These are phyloP conservation scores for Priceomyces haplophilus DNA, from an alignment of 805 yeast genomes.

Conservation along the genomic window DNA sequence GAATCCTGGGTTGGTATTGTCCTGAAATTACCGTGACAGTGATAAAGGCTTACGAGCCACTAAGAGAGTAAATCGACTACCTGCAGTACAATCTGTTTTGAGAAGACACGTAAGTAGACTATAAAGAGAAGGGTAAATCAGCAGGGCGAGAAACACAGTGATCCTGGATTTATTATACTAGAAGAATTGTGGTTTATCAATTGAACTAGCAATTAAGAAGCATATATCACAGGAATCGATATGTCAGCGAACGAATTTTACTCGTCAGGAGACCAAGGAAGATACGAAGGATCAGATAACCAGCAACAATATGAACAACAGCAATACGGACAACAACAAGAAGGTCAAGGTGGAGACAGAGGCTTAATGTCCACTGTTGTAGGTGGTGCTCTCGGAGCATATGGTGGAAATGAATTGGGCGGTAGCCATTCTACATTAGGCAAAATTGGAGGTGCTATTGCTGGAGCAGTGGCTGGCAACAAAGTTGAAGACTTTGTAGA, in stretches of 20 bases:
- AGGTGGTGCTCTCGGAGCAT: constrained; percentile 56
- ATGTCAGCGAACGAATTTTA: constrained; percentile 62
- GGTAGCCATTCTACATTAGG: constrained; percentile 43
- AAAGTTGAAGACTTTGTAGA: constrained; percentile 42
- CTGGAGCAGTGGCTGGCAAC: constrained; percentile 54
- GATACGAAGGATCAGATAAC: constrained; percentile 18
- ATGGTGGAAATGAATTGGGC: constrained; percentile 46
- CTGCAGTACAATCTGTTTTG: too few species aligned
- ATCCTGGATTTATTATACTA: background rate
- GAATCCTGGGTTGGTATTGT: too few species aligned
- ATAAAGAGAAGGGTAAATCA: too few species aligned
- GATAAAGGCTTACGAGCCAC: too few species aligned
- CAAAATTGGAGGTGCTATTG: constrained; percentile 51
- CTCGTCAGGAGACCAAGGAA: constrained; percentile 40
- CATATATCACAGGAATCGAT: constrained; percentile 4
- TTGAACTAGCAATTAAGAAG: background rate
- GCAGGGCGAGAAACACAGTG: too few species aligned
- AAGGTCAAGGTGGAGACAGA: constrained; percentile 35
- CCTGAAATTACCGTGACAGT: too few species aligned
- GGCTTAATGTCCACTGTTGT: constrained; percentile 43
- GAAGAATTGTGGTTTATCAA: constrained; percentile 1
- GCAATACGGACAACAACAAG: constrained; percentile 30
- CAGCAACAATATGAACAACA: constrained; percentile 15
- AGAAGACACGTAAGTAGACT: too few species aligned
- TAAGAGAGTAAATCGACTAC: too few species aligned